phyloP scores from a whole-genome alignment of 148 eudicot species.

The Silene uniflora region DNA sequence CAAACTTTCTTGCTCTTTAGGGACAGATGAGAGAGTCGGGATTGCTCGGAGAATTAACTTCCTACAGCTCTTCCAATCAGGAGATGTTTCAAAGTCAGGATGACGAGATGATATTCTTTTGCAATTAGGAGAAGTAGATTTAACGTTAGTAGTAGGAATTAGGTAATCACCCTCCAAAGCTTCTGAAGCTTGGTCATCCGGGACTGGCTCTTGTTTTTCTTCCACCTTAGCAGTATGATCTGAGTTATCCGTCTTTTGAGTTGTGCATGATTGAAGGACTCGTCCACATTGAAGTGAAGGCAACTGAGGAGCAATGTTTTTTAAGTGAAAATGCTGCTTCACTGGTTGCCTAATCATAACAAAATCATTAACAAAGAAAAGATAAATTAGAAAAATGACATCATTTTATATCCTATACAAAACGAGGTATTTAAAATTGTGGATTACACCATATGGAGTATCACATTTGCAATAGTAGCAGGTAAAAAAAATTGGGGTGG shows the following conservation, averaged over 20 bases:
- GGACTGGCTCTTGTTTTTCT: conserved; percentile 9
- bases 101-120: conserved; percentile 43
- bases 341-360: conserved; percentile 17
- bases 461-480: no score
- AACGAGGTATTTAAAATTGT: no score
- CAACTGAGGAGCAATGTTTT: conserved; percentile 8
- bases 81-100: conserved; percentile 24
- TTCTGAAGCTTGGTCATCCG: conserved; percentile 24
- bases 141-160: conserved; percentile 29
- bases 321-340: conserved; percentile 31
- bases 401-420: no score
- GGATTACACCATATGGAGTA: no score
- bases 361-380: no score
- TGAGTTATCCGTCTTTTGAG: conserved; percentile 16
- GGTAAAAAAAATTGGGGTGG: no score
- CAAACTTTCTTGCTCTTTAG: conserved; percentile 12
- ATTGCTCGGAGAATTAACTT: conserved; percentile 43
- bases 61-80: conserved; percentile 36
- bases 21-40: conserved; percentile 26
- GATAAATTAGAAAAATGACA: no score
- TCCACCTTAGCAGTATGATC: conserved; percentile 7
- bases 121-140: conserved; percentile 40
- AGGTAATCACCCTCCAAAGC: conserved; percentile 19
- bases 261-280: conserved; percentile 27
- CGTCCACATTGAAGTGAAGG: conserved; percentile 7